These are phyloP conservation scores for Apiospora pterosperma DNA, from an alignment of 2,329 filamentous ascomycete species.

Conservation along the genomic window DNA sequence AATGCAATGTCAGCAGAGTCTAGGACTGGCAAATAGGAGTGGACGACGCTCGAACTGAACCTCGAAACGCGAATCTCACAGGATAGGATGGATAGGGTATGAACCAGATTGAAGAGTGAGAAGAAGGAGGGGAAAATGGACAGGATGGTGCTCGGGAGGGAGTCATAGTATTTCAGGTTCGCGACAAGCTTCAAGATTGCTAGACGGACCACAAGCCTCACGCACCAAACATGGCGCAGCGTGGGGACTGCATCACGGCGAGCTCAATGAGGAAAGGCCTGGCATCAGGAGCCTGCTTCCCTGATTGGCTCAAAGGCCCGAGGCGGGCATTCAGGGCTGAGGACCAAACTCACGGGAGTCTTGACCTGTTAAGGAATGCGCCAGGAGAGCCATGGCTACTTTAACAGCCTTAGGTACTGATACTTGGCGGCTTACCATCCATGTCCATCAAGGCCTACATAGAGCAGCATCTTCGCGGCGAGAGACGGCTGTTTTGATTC, in stretches of 20 bases:
- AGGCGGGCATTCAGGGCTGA: background rate
- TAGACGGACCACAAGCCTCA: background rate
- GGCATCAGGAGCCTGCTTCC: background rate
- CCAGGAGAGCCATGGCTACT: background rate
- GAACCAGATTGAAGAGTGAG: background rate
- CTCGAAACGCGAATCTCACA: background rate
- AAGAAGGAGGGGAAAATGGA: background rate
- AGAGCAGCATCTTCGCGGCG: background rate
- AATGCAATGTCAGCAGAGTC: background rate
- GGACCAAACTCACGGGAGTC: background rate
- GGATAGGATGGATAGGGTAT: background rate
- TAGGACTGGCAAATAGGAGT: background rate
- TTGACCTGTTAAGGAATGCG: background rate
- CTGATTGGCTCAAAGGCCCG: background rate
- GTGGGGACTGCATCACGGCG: constrained; percentile 5
- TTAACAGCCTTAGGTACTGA: background rate
- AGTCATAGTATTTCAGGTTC: constrained; percentile 7
- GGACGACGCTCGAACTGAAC: background rate
- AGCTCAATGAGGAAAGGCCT: constrained; percentile 3
- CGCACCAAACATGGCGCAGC: constrained; percentile 4
- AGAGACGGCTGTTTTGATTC: background rate
- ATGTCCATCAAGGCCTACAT: background rate
- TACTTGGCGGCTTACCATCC: background rate
- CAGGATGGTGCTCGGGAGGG: constrained; percentile 1
- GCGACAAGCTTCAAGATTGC: background rate